Conservation (phyloP, 768 basidiomycete genomes). For the Tricholoma flavovirens region DNA sequence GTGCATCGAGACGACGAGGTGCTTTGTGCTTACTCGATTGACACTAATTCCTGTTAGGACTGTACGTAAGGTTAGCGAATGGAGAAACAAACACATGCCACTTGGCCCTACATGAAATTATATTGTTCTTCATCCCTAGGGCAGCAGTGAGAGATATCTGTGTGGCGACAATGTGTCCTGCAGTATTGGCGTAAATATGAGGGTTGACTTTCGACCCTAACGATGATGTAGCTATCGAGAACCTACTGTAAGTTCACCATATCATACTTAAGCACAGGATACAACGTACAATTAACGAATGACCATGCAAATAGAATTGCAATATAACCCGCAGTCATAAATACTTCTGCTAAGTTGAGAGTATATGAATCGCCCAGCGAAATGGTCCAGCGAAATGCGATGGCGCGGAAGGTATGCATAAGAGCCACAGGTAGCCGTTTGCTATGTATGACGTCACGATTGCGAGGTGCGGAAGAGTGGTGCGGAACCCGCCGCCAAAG, state of each 20-base stretch:
- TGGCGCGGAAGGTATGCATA: slow-evolving; percentile 3
- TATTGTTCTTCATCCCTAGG: slow-evolving; percentile 37
- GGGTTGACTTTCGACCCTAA: slow-evolving; percentile 9
- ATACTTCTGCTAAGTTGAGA: slow-evolving; percentile 29
- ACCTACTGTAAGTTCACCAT: not conserved
- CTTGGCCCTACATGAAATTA: slow-evolving; percentile 28
- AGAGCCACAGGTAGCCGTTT: slow-evolving; percentile 3
- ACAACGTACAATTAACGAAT: slow-evolving; percentile 30
- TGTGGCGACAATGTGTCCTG: slow-evolving; percentile 21
- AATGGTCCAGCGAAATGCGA: slow-evolving; percentile 14
- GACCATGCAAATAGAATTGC: slow-evolving; percentile 23
- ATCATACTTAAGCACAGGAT: not conserved
- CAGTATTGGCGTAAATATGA: slow-evolving; percentile 16
- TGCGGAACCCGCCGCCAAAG: not conserved
- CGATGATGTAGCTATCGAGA: slow-evolving; percentile 16
- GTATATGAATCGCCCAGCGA: slow-evolving; percentile 20
- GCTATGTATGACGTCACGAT: not conserved
- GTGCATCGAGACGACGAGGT: not conserved
- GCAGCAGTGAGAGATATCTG: not conserved
- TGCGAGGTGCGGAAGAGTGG: not conserved
- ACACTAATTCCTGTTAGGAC: slow-evolving; percentile 49
- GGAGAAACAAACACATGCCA: not conserved
- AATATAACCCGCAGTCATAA: slow-evolving; percentile 27
- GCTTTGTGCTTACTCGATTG: slow-evolving; percentile 25
- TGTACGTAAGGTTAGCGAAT: slow-evolving; percentile 14